Conservation (phyloP, 352 stramenopile species). For the Globisporangium iwayamae region DNA sequence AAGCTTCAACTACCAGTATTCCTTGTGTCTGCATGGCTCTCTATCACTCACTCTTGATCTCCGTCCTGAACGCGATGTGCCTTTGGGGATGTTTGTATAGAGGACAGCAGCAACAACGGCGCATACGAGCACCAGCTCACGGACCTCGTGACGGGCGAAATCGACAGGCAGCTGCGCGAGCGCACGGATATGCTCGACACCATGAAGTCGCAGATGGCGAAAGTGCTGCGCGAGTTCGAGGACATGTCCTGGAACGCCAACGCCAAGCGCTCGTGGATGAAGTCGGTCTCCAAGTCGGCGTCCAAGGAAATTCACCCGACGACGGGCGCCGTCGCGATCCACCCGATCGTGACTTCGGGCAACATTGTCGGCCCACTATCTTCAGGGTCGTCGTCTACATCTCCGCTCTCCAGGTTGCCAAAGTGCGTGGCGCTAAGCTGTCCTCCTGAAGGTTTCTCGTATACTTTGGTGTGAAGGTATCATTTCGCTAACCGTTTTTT, state of each 20-base stretch:
- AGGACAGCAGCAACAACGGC: conserved; percentile 19
- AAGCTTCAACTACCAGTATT: not conserved
- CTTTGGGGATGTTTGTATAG: conserved; percentile 4
- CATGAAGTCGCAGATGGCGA: conserved; percentile 69
- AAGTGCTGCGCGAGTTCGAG: conserved; percentile 67
- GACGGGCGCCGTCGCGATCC: conserved; percentile 15
- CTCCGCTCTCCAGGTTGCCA: conserved; percentile 30
- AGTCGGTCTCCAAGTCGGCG: conserved; percentile 38
- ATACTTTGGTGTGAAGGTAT: not conserved
- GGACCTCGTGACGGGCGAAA: conserved; percentile 54
- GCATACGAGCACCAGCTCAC: conserved; percentile 52
- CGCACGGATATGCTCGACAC: conserved; percentile 46
- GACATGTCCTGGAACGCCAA: conserved; percentile 49
- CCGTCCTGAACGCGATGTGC: not conserved
- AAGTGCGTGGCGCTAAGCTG: conserved; percentile 30
- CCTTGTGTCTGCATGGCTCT: not conserved
- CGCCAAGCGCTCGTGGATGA: conserved; percentile 69
- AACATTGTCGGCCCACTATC: conserved; percentile 20
- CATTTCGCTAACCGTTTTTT: not conserved
- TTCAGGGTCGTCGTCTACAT: not conserved
- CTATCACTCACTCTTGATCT: not conserved
- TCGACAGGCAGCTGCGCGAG: conserved; percentile 53
- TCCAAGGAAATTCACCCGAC: conserved; percentile 30
- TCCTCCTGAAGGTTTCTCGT: not conserved
- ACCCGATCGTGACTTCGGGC: conserved; percentile 29